phyloP scores from a whole-genome alignment of 805 yeast genomes.

The Kregervanrija delftensis region DNA sequence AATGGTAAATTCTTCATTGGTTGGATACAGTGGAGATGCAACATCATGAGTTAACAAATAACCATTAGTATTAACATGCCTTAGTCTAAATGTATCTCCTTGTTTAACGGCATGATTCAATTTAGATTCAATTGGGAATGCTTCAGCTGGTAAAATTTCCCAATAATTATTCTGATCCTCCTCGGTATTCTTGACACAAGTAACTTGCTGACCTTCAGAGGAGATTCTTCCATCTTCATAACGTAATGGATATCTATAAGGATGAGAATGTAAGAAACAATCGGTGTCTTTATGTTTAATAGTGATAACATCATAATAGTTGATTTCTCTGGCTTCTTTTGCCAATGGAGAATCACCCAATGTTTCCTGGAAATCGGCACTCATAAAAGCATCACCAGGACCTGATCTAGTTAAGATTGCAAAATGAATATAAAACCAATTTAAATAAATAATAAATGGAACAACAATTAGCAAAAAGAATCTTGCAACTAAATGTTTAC shows the following conservation, averaged over 20 bases:
- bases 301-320: slow-evolving; percentile 71
- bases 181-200: slow-evolving; percentile 48
- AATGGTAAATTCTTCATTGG: slow-evolving; percentile 91
- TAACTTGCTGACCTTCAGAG: slow-evolving; percentile 91
- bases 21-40: slow-evolving; percentile 85
- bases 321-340: slow-evolving; percentile 59
- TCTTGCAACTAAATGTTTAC: slow-evolving; percentile 71
- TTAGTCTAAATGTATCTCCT: slow-evolving; percentile 71
- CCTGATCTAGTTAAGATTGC: slow-evolving; percentile 78
- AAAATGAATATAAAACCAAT: slow-evolving; percentile 92
- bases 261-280: slow-evolving; percentile 79
- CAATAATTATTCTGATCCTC: slow-evolving; percentile 76
- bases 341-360: slow-evolving; percentile 78
- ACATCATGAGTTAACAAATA: slow-evolving; percentile 87
- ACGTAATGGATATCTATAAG: slow-evolving; percentile 71
- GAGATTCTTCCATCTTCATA: slow-evolving; percentile 96
- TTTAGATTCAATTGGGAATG: slow-evolving; percentile 33
- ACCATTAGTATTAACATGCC: slow-evolving; percentile 76
- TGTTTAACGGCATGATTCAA: slow-evolving; percentile 49
- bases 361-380: slow-evolving; percentile 91
- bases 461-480: slow-evolving; percentile 61
- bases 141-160: slow-evolving; percentile 68
- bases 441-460: slow-evolving; percentile 76
- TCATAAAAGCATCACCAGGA: slow-evolving; percentile 93
- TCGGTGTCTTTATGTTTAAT: slow-evolving; percentile 75